Evolutionary conservation across 768 basidiomycete species (phyloP), one percentile per base, ranked within the genome.

Genomic region (Punctularia strigosozonata): DNA sequence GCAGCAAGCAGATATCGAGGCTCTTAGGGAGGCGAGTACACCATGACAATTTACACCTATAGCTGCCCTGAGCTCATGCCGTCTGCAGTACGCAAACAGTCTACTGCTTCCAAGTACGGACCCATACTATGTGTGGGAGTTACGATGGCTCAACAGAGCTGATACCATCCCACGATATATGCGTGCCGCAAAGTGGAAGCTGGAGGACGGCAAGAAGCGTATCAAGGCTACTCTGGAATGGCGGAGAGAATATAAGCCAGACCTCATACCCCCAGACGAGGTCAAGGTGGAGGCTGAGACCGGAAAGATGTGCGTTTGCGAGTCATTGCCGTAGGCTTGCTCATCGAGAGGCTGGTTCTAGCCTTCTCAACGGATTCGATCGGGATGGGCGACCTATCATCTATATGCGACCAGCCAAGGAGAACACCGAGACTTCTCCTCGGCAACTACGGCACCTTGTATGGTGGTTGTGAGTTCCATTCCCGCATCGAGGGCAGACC

Each of bases 401-500:
- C 12, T 90, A 89, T 58, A 79, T 92, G 77, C 77, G 86, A 13
- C 88, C 89, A 0, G 87, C 86, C 20, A 69, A 75, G 43, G 86
- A 92, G 54, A 91, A 90, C 55, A 90, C 88, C 6, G 71, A 81
- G 47, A 71, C 71, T 2, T 72, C 77, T 43, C 76, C 80, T 3
- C 71, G 86, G 30, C 88, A 92, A 51, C 68, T 92, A 39, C 69
- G 77, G 38, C 86, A 91, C 68, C 68, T 91, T 18, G 83, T 91
- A 18, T 90, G 83, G 75, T 80, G 80, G 54, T 56, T 90, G 84
- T 87, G 52, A 59, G 84, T 67, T 18, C 26, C 31, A 22, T 35
- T n/a, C 32, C 38, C 40, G 25, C 21, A 5, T 28, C 25, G 10
- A n/a, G 25, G 33, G 17, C 25, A 6, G 31, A 13, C 21, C 19